Percentiles rank a stretch among this genome's conserved stretches.
Evolutionary conservation across 306 rosid species (phyloP).

Genomic region (Acmispon strigosus): DNA sequence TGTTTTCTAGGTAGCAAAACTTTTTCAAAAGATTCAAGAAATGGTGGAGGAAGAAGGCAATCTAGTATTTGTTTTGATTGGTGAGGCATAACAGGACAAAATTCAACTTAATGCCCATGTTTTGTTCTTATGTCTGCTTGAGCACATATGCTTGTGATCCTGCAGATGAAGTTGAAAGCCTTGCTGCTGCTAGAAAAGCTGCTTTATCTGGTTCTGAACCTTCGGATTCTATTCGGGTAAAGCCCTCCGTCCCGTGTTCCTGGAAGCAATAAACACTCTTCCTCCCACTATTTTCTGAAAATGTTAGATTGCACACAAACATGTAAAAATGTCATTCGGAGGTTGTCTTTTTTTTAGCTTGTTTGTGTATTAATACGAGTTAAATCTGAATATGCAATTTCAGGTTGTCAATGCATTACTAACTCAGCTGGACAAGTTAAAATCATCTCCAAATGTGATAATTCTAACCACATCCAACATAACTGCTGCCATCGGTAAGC

Average conservation of each 20-base stretch:
- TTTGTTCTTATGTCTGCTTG: constrained; percentile 20
- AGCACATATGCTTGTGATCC: constrained; percentile 21
- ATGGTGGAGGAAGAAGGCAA: constrained; percentile 81
- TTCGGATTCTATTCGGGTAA: constrained; percentile 97
- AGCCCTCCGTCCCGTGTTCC: constrained; percentile 10
- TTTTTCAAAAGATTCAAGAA: constrained; percentile 90
- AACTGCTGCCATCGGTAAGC: constrained; percentile 90
- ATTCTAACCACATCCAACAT: constrained; percentile 91
- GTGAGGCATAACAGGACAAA: constrained; percentile 49
- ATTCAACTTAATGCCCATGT: constrained; percentile 17
- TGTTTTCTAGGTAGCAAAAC: constrained; percentile 75
- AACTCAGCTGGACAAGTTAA: constrained; percentile 94
- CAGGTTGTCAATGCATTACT: constrained; percentile 97
- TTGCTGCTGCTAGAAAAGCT: constrained; percentile 96
- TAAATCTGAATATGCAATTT: constrained; percentile 28
- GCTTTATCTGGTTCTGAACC: constrained; percentile 99
- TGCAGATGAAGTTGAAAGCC: constrained; percentile 97
- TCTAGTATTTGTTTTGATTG: constrained; percentile 97
- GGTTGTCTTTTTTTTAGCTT: neutral
- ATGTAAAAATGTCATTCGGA: neutral
- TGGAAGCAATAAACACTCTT: constrained; percentile 4
- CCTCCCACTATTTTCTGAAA: neutral
- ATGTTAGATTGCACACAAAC: neutral
- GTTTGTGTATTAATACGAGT: neutral
- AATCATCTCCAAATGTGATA: constrained; percentile 79